phyloP scores from a whole-genome alignment of 23 red algal genomes.

The Gracilaria gracilis region DNA sequence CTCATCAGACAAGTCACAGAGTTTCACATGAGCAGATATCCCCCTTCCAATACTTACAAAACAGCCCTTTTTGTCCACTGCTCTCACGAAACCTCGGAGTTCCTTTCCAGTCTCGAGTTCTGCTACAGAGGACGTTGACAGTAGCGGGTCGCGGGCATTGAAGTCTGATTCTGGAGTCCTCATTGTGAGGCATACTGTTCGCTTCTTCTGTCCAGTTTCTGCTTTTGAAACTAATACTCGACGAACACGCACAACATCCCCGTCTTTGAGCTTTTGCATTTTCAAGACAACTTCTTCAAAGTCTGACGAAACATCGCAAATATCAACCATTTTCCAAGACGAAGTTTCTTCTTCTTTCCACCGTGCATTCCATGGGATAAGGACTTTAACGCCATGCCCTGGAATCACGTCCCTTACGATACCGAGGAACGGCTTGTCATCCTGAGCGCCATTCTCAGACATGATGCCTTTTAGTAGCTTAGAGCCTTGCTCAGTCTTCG shows the following conservation, averaged over 20 bases:
- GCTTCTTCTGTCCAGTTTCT: background rate
- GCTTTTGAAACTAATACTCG: background rate
- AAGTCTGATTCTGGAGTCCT: background rate
- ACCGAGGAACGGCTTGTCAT: conserved; percentile 19
- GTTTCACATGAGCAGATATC: conserved; percentile 62
- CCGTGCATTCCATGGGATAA: conserved; percentile 58
- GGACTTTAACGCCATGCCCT: conserved; percentile 52
- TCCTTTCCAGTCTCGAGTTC: conserved; percentile 46
- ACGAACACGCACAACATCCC: conserved; percentile 52
- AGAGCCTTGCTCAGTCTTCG: background rate
- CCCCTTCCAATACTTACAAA: conserved; percentile 73
- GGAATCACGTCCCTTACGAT: conserved; percentile 34
- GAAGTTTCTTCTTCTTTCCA: conserved; percentile 18
- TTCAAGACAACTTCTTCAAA: conserved; percentile 48
- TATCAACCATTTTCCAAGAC: conserved; percentile 52
- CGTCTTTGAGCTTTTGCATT: conserved; percentile 23
- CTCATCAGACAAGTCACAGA: conserved; percentile 81
- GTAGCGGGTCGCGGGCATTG: background rate
- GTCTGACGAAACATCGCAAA: conserved; percentile 63
- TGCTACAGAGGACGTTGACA: conserved; percentile 4
- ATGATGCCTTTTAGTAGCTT: conserved; percentile 25
- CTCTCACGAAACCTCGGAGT: conserved; percentile 82
- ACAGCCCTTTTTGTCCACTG: conserved; percentile 76
- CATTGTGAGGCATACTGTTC: conserved; percentile 30
- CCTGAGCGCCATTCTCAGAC: conserved; percentile 52